These are phyloP conservation scores for Stylonectria norvegica DNA, from an alignment of 2,329 filamentous ascomycete genomes.

Conservation along the genomic window DNA sequence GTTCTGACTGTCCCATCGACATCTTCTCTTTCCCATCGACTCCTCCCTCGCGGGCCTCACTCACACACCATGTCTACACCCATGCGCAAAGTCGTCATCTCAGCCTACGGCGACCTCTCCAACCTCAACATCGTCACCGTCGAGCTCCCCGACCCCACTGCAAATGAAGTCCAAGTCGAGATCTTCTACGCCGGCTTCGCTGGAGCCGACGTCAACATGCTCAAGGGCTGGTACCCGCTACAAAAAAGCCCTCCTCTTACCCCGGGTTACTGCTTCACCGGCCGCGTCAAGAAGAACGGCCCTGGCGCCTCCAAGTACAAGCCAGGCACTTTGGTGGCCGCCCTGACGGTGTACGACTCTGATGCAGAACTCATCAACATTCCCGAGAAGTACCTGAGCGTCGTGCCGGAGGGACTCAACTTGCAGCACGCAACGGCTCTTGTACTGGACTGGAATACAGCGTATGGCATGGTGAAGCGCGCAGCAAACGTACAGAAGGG, in stretches of 20 bases:
- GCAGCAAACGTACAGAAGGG: constrained; percentile 39
- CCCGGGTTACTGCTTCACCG: constrained; percentile 47
- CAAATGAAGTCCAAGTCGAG: constrained; percentile 44
- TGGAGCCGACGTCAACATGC: constrained; percentile 49
- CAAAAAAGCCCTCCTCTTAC: constrained; percentile 45
- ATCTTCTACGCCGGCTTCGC: constrained; percentile 47
- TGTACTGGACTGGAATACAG: constrained; percentile 45
- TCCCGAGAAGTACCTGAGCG: constrained; percentile 43
- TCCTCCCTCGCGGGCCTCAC: too few species aligned
- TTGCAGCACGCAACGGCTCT: constrained; percentile 40
- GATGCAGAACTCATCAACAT: constrained; percentile 45
- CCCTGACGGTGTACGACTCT: constrained; percentile 39
- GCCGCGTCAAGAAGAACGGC: constrained; percentile 39
- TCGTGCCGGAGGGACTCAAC: constrained; percentile 40
- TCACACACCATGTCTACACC: constrained; percentile 12
- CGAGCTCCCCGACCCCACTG: constrained; percentile 37
- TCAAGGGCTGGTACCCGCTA: constrained; percentile 44
- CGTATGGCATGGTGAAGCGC: constrained; percentile 36
- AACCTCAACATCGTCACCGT: constrained; percentile 33
- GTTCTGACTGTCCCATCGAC: too few species aligned
- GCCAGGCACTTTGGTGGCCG: constrained; percentile 34
- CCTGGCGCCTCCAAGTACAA: constrained; percentile 29
- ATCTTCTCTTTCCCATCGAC: too few species aligned
- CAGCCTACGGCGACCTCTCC: constrained; percentile 40
- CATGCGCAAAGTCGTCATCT: constrained; percentile 45